phyloP scores from a whole-genome alignment of 1,139 yeast species.

The Suhomyces yuchorum region DNA sequence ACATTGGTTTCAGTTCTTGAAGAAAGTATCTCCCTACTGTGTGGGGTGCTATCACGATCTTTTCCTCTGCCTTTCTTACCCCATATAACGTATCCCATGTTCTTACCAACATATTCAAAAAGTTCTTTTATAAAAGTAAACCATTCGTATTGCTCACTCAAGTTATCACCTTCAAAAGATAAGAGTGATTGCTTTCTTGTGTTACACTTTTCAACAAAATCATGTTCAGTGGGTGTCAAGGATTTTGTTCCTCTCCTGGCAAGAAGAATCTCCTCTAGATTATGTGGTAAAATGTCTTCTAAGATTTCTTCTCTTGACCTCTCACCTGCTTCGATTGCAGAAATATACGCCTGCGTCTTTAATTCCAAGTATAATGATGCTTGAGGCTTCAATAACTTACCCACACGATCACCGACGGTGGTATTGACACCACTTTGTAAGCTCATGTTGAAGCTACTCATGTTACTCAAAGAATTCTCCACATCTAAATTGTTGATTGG shows the following conservation, averaged over 20 bases:
- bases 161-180: conserved; percentile 43
- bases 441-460: conserved; percentile 37
- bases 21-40: conserved; percentile 28
- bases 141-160: conserved; percentile 73
- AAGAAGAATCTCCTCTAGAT: conserved; percentile 59
- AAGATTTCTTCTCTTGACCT: conserved; percentile 67
- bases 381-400: conserved; percentile 74
- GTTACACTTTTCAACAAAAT: conserved; percentile 69
- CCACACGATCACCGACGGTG: conserved; percentile 46
- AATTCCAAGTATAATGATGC: conserved; percentile 79
- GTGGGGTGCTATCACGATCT: conserved; percentile 25
- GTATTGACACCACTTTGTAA: conserved; percentile 42
- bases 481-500: conserved; percentile 56
- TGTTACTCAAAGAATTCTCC: conserved; percentile 41
- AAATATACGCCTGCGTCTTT: conserved; percentile 92
- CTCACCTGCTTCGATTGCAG: conserved; percentile 79
- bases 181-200: conserved; percentile 65
- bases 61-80: conserved; percentile 56
- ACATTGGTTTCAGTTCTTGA: conserved; percentile 2
- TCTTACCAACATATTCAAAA: conserved; percentile 75
- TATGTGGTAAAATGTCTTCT: conserved; percentile 73
- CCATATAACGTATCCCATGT: conserved; percentile 71
- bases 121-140: conserved; percentile 69
- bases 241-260: conserved; percentile 42
- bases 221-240: conserved; percentile 69